phyloP scores from a whole-genome alignment of 345 rosid species.

The Kandelia obovata region DNA sequence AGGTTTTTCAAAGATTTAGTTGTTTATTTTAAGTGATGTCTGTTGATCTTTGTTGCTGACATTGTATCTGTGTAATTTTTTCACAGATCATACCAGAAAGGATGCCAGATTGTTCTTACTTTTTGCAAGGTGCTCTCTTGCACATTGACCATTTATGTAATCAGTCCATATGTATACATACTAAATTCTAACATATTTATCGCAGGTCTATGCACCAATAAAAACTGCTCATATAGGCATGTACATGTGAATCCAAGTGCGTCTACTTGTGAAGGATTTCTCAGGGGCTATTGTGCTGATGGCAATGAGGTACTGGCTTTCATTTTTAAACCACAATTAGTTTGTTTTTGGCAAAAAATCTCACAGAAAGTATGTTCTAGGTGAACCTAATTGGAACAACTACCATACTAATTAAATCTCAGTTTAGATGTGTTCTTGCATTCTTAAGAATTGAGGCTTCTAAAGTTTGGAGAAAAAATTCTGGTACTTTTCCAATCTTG shows the following conservation, averaged over 20 bases:
- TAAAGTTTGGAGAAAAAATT: too few species aligned
- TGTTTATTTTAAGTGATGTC: slow-evolving; percentile 3
- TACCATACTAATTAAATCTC: too few species aligned
- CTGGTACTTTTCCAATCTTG: too few species aligned
- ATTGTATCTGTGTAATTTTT: slow-evolving; percentile 21
- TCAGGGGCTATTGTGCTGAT: slow-evolving; percentile 86
- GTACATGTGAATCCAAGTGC: slow-evolving; percentile 88
- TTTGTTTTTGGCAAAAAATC: background rate
- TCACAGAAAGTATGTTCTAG: background rate
- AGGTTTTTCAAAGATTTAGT: slow-evolving; percentile 47
- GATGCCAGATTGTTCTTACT: slow-evolving; percentile 98
- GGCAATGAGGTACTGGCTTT: slow-evolving; percentile 73
- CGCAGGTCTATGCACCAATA: slow-evolving; percentile 88
- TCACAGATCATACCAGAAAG: slow-evolving; percentile 92
- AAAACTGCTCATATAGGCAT: slow-evolving; percentile 79
- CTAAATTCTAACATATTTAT: slow-evolving; percentile 17
- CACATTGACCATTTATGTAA: slow-evolving; percentile 10
- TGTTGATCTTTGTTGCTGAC: slow-evolving; percentile 13
- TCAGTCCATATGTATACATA: background rate
- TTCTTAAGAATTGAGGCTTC: too few species aligned
- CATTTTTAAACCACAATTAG: slow-evolving; percentile 10
- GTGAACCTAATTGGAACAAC: background rate
- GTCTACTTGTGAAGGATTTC: slow-evolving; percentile 73
- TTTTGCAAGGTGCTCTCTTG: slow-evolving; percentile 63
- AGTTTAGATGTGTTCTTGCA: too few species aligned